Evolutionary conservation across 2,329 filamentous ascomycete genomes (phyloP).

Genomic region (Ascochyta viciae-villosae): DNA sequence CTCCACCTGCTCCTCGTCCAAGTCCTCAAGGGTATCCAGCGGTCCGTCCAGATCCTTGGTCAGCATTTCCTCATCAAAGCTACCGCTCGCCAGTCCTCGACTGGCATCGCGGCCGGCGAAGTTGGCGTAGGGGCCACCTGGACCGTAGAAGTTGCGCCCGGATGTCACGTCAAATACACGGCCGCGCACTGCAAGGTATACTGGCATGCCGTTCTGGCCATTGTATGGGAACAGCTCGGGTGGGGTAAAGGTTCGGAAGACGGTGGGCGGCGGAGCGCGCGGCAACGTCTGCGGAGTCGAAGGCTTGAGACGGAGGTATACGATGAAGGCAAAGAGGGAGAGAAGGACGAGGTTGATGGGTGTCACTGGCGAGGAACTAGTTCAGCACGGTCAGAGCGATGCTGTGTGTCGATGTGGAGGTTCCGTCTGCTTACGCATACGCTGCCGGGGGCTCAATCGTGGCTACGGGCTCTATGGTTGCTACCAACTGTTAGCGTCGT

Average conservation of each 20-base stretch:
- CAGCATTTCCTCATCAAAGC: slow-evolving; percentile 25
- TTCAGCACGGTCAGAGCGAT: slow-evolving; percentile 23
- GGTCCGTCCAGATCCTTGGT: slow-evolving; percentile 88
- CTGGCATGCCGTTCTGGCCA: slow-evolving; percentile 74
- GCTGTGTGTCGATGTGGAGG: neutral
- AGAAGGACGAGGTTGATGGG: slow-evolving; percentile 69
- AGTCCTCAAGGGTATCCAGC: slow-evolving; percentile 75
- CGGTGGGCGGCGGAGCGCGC: slow-evolving; percentile 70
- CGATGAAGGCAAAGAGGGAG: slow-evolving; percentile 62
- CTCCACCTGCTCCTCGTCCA: slow-evolving; percentile 79
- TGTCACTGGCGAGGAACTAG: slow-evolving; percentile 62
- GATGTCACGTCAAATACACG: slow-evolving; percentile 88
- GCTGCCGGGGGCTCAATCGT: slow-evolving; percentile 48
- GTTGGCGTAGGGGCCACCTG: slow-evolving; percentile 92
- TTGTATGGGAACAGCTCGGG: slow-evolving; percentile 85
- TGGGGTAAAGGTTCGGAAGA: slow-evolving; percentile 87
- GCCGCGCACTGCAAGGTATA: slow-evolving; percentile 91
- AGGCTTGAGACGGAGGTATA: slow-evolving; percentile 67
- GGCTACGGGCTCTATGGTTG: slow-evolving; percentile 7
- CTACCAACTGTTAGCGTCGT: slow-evolving; percentile 3
- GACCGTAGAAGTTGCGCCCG: slow-evolving; percentile 94
- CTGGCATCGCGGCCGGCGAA: slow-evolving; percentile 93
- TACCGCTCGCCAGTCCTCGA: slow-evolving; percentile 66
- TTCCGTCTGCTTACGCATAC: slow-evolving; percentile 50
- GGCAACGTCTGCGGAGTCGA: slow-evolving; percentile 60